These are phyloP conservation scores for Linnemannia schmuckeri DNA, from an alignment of 192 early-diverging fungal species.

Conservation along the genomic window DNA sequence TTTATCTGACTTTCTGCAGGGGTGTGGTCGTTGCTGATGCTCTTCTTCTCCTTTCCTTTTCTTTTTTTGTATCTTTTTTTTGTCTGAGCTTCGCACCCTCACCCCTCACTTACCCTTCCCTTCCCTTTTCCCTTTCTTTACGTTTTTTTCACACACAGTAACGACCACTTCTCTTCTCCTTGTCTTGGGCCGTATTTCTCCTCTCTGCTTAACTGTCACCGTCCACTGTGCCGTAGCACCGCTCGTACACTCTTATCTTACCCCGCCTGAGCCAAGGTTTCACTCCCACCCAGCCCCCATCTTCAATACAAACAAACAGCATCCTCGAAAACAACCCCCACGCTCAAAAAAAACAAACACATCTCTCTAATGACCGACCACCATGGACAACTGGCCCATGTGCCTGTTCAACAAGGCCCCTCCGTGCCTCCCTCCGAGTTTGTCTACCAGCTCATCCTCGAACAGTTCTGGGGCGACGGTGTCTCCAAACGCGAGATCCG, in stretches of 20 bases:
- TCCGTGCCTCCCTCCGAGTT: slow-evolving; percentile 37
- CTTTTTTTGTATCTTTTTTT: not conserved
- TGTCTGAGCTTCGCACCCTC: not conserved
- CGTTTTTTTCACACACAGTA: too few relatives aligned
- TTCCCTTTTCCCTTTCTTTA: not conserved
- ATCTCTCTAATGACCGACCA: not conserved
- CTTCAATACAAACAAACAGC: too few relatives aligned
- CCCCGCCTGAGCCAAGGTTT: not conserved
- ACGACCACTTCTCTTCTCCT: too few relatives aligned
- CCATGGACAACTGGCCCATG: not conserved
- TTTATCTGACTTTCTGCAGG: not conserved
- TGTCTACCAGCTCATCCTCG: slow-evolving; percentile 53
- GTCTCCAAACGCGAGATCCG: slow-evolving; percentile 56
- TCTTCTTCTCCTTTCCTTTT: not conserved
- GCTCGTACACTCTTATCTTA: not conserved
- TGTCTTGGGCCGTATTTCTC: not conserved
- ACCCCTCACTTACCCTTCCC: not conserved
- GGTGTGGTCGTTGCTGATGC: not conserved
- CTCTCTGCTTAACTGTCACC: not conserved
- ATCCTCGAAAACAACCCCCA: too few relatives aligned
- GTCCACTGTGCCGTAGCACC: not conserved
- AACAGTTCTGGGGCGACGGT: slow-evolving; percentile 58
- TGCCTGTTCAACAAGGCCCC: slow-evolving; percentile 5
- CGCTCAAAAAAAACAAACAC: too few relatives aligned
- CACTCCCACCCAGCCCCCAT: not conserved